phyloP scores from a whole-genome alignment of 1,139 yeast species.

The Geotrichum fermentans region DNA sequence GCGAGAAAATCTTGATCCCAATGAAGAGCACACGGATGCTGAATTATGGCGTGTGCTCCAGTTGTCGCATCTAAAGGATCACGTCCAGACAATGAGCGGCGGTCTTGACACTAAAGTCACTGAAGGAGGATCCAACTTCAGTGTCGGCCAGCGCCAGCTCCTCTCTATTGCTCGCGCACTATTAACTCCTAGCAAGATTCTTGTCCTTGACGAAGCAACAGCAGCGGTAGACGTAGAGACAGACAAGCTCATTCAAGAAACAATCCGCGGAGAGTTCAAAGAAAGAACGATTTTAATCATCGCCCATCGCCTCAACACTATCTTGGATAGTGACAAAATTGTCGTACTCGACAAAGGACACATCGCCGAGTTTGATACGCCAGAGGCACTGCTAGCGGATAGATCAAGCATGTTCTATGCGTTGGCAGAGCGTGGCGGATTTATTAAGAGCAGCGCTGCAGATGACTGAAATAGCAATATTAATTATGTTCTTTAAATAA shows the following conservation, averaged over 20 bases:
- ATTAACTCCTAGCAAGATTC: constrained; percentile 53
- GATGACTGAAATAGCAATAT: background rate
- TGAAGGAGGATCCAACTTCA: constrained; percentile 70
- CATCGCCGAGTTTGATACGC: constrained; percentile 66
- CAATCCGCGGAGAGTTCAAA: constrained; percentile 59
- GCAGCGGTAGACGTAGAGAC: constrained; percentile 82
- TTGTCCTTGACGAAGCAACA: constrained; percentile 78
- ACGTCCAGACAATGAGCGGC: constrained; percentile 46
- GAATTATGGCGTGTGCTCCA: constrained; percentile 66
- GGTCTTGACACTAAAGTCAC: constrained; percentile 43
- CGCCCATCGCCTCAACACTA: constrained; percentile 80
- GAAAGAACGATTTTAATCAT: constrained; percentile 70
- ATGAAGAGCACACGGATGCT: constrained; percentile 46
- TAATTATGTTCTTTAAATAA: no score
- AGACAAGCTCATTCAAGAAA: constrained; percentile 66
- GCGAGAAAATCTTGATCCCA: constrained; percentile 64
- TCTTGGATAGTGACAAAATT: constrained; percentile 70
- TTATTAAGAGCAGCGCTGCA: background rate
- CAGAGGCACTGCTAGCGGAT: constrained; percentile 50
- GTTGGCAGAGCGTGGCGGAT: constrained; percentile 89
- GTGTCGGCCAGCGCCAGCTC: constrained; percentile 75
- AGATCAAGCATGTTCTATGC: constrained; percentile 65
- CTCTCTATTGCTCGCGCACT: constrained; percentile 73
- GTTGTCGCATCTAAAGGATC: constrained; percentile 74
- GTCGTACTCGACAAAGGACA: constrained; percentile 64